These are phyloP conservation scores for Platismatia glauca DNA, from an alignment of 495 filamentous ascomycete species.

Conservation along the genomic window DNA sequence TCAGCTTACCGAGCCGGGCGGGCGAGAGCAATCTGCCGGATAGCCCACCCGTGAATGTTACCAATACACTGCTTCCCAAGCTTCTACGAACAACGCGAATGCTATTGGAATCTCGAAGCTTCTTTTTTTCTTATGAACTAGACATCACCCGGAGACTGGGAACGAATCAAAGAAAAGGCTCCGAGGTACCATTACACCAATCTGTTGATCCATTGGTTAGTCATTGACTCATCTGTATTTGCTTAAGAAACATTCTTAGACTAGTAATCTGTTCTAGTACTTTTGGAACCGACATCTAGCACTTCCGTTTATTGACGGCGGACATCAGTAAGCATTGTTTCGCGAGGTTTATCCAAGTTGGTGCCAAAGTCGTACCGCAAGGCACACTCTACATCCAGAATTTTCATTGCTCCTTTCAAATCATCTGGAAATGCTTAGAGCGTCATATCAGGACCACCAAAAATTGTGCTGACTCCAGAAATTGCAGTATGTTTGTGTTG, in stretches of 20 bases:
- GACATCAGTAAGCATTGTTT: constrained; percentile 36
- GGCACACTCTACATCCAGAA: background rate
- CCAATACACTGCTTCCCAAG: constrained; percentile 63
- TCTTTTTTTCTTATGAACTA: constrained; percentile 88
- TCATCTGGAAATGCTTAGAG: background rate
- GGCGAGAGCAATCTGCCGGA: background rate
- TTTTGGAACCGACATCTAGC: constrained; percentile 86
- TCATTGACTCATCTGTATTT: constrained; percentile 2
- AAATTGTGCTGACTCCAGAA: background rate
- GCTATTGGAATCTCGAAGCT: constrained; percentile 70
- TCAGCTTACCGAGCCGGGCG: background rate
- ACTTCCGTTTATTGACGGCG: constrained; percentile 60
- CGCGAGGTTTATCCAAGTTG: background rate
- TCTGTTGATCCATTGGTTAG: constrained; percentile 64
- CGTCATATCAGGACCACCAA: background rate
- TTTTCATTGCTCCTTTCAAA: background rate
- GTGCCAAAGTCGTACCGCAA: background rate
- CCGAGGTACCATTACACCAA: constrained; percentile 53
- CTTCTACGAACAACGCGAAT: constrained; percentile 72
- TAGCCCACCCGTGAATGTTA: constrained; percentile 18
- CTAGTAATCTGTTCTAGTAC: constrained; percentile 41
- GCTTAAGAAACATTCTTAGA: background rate
- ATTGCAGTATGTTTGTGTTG: constrained; percentile 44
- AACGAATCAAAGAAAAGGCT: constrained; percentile 32
- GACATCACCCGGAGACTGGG: constrained; percentile 68